Evolutionary conservation across 164 flowering plant species (phyloP).

Genomic region (Nymphaea colorata): DNA sequence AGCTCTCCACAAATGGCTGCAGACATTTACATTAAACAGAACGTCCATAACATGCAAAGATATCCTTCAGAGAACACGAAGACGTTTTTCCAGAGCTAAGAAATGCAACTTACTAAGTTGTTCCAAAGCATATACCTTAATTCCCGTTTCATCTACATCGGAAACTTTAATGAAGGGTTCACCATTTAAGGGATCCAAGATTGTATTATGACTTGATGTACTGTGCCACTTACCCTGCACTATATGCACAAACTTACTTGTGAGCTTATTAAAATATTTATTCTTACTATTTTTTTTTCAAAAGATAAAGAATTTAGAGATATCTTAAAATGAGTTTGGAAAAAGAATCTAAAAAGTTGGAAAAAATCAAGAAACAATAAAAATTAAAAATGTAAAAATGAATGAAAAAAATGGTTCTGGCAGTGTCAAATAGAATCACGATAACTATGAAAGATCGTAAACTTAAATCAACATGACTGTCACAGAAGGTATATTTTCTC

Average conservation of each 20-base stretch:
- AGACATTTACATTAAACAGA: constrained; percentile 2
- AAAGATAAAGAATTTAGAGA: too few species aligned
- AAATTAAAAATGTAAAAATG: too few species aligned
- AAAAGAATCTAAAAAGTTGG: neutral
- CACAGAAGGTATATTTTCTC: too few species aligned
- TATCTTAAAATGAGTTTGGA: neutral
- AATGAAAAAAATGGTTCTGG: neutral
- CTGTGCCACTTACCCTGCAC: constrained; percentile 87
- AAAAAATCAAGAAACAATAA: too few species aligned
- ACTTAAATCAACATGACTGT: too few species aligned
- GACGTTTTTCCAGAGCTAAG: neutral
- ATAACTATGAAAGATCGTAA: too few species aligned
- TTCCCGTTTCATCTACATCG: constrained; percentile 62
- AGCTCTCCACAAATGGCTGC: constrained; percentile 97
- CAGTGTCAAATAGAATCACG: neutral
- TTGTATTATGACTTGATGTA: constrained; percentile 49
- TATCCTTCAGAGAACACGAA: too few species aligned
- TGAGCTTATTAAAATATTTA: neutral
- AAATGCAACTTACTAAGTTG: neutral
- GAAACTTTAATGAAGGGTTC: constrained; percentile 84
- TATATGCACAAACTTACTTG: constrained; percentile 10
- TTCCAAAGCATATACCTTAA: constrained; percentile 35
- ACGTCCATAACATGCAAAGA: too few species aligned
- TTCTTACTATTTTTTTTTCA: neutral
- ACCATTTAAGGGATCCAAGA: constrained; percentile 89